These are phyloP conservation scores for Simmondsia chinensis DNA, from an alignment of 148 eudicot genomes.

Conservation along the genomic window DNA sequence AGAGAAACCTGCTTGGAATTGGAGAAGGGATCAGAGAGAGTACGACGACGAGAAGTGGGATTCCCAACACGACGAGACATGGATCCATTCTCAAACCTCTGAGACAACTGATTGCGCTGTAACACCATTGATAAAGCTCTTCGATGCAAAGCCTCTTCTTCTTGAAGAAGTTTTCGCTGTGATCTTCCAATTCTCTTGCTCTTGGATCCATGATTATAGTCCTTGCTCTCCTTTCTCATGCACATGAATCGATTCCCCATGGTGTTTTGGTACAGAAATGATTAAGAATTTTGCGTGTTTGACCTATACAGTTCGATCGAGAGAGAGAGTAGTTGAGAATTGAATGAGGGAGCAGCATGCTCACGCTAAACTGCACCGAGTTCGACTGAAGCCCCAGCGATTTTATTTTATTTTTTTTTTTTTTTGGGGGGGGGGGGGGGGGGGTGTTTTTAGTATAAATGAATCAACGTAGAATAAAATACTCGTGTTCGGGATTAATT, in stretches of 20 bases:
- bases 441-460: no score
- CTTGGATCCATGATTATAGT: slow-evolving; percentile 34
- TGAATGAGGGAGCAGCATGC: no score
- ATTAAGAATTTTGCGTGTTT: no score
- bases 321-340: no score
- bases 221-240: slow-evolving; percentile 57
- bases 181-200: slow-evolving; percentile 50
- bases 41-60: slow-evolving; percentile 58
- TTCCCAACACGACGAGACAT: slow-evolving; percentile 75
- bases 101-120: slow-evolving; percentile 85
- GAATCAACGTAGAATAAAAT: no score
- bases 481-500: no score
- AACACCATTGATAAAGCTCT: slow-evolving; percentile 88
- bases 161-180: slow-evolving; percentile 43
- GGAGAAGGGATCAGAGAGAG: slow-evolving; percentile 42
- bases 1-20: slow-evolving; percentile 39
- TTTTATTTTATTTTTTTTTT: no score
- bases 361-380: no score
- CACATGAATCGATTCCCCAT: slow-evolving; percentile 75
- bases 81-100: slow-evolving; percentile 70
- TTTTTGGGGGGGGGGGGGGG: no score
- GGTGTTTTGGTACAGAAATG: no score
- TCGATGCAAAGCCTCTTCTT: slow-evolving; percentile 72
- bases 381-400: no score
- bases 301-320: no score